Conservation (phyloP, 2,329 filamentous ascomycete genomes). For the Pleomassaria siparia region DNA sequence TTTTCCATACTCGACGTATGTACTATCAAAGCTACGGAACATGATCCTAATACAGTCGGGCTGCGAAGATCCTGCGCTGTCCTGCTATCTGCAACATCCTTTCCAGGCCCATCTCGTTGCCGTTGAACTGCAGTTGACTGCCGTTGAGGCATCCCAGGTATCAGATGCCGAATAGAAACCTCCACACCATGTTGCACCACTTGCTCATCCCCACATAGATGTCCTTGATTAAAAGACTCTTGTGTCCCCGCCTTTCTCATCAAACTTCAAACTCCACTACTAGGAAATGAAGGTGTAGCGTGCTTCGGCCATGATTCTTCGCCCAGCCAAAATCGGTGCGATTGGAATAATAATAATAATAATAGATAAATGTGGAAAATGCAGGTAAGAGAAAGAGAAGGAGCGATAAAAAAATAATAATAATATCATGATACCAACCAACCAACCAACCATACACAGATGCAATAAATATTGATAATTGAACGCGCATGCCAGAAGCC, state of each 20-base stretch:
- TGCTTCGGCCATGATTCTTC: conserved; percentile 9
- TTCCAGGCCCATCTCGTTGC: background rate
- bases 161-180: background rate
- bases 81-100: too few species aligned
- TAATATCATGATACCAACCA: conserved; percentile 12
- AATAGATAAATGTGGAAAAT: conserved; percentile 14
- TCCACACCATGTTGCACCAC: conserved; percentile 3
- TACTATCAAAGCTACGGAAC: conserved; percentile 2
- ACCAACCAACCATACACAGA: too few species aligned
- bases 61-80: background rate
- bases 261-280: conserved; percentile 3
- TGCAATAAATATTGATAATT: too few species aligned
- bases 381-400: conserved; percentile 10
- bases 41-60: conserved; percentile 1
- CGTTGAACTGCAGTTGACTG: conserved; percentile 1
- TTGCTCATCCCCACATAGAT: background rate
- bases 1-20: background rate
- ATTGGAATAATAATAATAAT: too few species aligned
- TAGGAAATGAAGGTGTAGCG: conserved; percentile 12
- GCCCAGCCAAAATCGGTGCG: conserved; percentile 8
- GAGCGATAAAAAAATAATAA: too few species aligned
- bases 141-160: background rate
- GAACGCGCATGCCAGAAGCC: conserved; percentile 5
- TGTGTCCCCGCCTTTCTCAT: background rate
- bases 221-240: conserved; percentile 1